phyloP scores from a whole-genome alignment of 208 protist genomes.

The Trypanosomatidae sp. region DNA sequence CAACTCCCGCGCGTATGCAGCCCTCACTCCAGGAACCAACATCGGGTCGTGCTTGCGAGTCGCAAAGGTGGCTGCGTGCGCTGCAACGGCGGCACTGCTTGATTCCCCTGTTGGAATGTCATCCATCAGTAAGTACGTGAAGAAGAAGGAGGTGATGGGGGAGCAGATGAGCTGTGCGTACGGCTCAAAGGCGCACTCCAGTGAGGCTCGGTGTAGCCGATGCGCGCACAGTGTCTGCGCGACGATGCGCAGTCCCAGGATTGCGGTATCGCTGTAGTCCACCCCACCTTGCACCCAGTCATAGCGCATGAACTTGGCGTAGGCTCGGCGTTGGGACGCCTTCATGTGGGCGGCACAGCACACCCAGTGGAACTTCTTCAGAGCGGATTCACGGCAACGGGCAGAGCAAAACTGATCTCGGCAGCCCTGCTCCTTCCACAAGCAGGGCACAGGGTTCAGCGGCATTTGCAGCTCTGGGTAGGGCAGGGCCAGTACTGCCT shows the following conservation, averaged over 20 bases:
- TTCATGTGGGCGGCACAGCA: conserved; percentile 50
- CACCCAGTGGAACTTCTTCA: conserved; percentile 40
- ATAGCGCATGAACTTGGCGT: conserved; percentile 32
- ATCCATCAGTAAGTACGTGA: conserved; percentile 57
- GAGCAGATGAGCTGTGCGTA: conserved; percentile 56
- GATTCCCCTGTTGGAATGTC: conserved; percentile 7
- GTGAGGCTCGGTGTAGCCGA: conserved; percentile 27
- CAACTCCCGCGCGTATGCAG: conserved; percentile 11
- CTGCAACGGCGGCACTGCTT: conserved; percentile 7
- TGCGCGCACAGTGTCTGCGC: conserved; percentile 40
- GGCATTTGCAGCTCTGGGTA: conserved; percentile 29
- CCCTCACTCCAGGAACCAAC: conserved; percentile 13
- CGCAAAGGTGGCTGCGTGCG: conserved; percentile 9
- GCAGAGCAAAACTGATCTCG: conserved; percentile 52
- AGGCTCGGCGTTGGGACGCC: conserved; percentile 31
- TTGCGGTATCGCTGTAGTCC: conserved; percentile 73
- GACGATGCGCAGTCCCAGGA: conserved; percentile 54
- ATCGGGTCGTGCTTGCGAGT: conserved; percentile 26
- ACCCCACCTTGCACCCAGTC: conserved; percentile 67
- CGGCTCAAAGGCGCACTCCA: conserved; percentile 37
- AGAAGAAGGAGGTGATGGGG: conserved; percentile 49
- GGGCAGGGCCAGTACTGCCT: conserved; percentile 31
- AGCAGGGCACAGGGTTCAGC: conserved; percentile 30
- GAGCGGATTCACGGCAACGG: conserved; percentile 50
- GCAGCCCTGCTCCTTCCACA: conserved; percentile 45